Evolutionary conservation across 2,329 filamentous ascomycete genomes (phyloP).

Genomic region (Allantophomopsis lycopodina): DNA sequence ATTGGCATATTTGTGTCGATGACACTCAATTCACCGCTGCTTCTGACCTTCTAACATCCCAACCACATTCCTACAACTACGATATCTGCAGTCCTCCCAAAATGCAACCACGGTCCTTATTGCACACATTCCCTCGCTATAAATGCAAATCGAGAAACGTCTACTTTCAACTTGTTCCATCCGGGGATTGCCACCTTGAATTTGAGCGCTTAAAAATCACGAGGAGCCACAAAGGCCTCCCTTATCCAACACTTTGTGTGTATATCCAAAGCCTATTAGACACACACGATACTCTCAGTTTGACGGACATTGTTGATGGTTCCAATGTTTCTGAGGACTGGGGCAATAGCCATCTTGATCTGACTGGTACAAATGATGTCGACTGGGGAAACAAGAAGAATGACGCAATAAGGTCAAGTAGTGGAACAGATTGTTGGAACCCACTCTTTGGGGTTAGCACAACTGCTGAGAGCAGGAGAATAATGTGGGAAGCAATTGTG

Average conservation of each 20-base stretch:
- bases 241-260: constrained; percentile 8
- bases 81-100: neutral
- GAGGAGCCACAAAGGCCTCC: constrained; percentile 6
- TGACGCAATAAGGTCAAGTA: neutral
- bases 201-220: constrained; percentile 7
- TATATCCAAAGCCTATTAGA: constrained; percentile 13
- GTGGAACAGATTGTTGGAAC: neutral
- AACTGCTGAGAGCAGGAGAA: neutral
- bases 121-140: constrained; percentile 6
- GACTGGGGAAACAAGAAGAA: constrained; percentile 4
- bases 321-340: constrained; percentile 11
- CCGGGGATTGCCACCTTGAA: constrained; percentile 7
- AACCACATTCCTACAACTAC: neutral
- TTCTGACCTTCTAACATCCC: neutral
- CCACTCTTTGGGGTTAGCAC: neutral
- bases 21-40: neutral
- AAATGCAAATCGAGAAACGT: constrained; percentile 2
- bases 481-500: neutral
- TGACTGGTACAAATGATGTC: constrained; percentile 6
- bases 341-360: constrained; percentile 8
- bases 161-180: constrained; percentile 1
- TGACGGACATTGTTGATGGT: constrained; percentile 12
- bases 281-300: constrained; percentile 4
- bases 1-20: constrained; percentile 1
- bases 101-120: neutral